phyloP scores from a whole-genome alignment of 108 stramenopile genomes.

The Skeletonema grethae region DNA sequence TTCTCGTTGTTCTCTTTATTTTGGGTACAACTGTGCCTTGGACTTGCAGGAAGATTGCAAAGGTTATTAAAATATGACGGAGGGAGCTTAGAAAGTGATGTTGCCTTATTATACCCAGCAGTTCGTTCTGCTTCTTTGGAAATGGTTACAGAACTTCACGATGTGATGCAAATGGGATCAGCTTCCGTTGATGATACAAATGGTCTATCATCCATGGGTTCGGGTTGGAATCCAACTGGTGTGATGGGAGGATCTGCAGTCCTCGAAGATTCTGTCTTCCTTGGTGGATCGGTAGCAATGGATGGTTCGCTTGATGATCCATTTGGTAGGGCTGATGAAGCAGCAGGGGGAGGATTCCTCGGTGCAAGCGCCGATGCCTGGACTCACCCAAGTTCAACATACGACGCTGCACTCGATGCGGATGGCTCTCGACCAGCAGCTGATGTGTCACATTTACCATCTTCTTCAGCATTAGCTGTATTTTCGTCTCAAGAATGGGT shows the following conservation, averaged over 20 bases:
- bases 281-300: constrained; percentile 35
- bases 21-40: constrained; percentile 71
- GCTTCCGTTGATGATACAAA: constrained; percentile 50
- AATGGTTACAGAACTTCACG: constrained; percentile 72
- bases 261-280: constrained; percentile 65
- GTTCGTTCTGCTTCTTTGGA: constrained; percentile 71
- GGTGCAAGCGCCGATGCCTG: constrained; percentile 55
- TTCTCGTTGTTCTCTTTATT: constrained; percentile 72
- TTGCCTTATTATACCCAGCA: constrained; percentile 78
- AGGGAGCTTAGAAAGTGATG: constrained; percentile 64
- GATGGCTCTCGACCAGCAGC: constrained; percentile 13
- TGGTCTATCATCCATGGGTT: constrained; percentile 28
- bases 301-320: constrained; percentile 13
- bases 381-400: constrained; percentile 38
- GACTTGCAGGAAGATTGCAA: constrained; percentile 63
- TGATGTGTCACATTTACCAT: constrained; percentile 17
- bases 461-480: constrained; percentile 60
- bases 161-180: constrained; percentile 66
- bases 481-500: constrained; percentile 79
- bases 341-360: constrained; percentile 30
- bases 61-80: constrained; percentile 68
- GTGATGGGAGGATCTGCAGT: constrained; percentile 77
- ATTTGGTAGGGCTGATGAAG: constrained; percentile 29
- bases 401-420: constrained; percentile 21
- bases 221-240: constrained; percentile 36